Base-by-base conservation (phyloP, 108 stramenopile genomes). In the Nitzschia sp. region DNA sequence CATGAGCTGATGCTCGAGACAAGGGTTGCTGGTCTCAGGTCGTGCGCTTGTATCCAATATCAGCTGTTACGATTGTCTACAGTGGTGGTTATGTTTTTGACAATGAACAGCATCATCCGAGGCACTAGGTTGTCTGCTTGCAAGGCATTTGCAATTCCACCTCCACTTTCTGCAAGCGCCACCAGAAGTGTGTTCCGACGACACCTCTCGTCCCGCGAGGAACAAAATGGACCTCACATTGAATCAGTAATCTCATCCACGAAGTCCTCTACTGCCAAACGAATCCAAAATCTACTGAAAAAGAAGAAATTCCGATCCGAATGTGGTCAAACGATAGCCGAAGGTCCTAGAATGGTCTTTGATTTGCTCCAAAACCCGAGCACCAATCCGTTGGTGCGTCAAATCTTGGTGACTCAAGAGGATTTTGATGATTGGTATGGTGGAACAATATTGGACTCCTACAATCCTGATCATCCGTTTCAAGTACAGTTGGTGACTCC, bases 301-400 rank as follows among this genome's bases (percentile, higher is more conserved):
- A 91, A 94, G 63, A 80, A 84, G 43, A 83, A 88, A 51, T 84
- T 83, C 53, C 78, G 93, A 41, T 42, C 63, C 19, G 82, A 90
- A 68, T 38, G 50, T 22, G 69, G 78, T 10, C 71, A 83, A 41
- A 91, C 90, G 9, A 76, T 94, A 11, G 86, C 88, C 10, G 93
- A 94, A 72, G 93, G 93, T 65, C 82, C 86, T 34, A 77, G 88
- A 41, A 86, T 89, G 41, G 81, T 94, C 6, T 77, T 87, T 60
- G 93, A 94, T 56, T 68, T 91, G 41, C 69, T 94, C 17, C 60
- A 86, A 37, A 80, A 89, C 69, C 83, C 81, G 11, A 34, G 69
- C 52, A 90, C 89, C 10, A 37, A 72, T 37, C 61, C 61, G 14
- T 71, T 91, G 55, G 80, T 91, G 21, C 78, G 68, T 53, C 80